phyloP scores from a whole-genome alignment of 192 early-diverging fungal genomes.

The Rhizophagus sp. region DNA sequence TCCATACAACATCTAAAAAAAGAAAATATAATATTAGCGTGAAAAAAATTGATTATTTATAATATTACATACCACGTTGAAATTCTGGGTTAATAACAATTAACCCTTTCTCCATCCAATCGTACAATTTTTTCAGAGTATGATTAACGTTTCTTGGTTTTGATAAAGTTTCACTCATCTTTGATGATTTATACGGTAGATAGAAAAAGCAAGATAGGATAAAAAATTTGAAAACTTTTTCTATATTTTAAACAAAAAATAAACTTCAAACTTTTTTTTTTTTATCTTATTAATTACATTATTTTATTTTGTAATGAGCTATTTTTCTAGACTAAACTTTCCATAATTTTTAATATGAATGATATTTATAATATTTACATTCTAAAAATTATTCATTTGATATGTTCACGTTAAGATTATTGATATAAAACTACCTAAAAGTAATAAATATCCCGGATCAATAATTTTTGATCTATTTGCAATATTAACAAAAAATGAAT shows the following conservation, averaged over 20 bases:
- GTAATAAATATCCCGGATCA: background rate
- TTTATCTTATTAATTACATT: no score
- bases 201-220: background rate
- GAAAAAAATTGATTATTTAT: no score
- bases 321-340: no score
- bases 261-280: no score
- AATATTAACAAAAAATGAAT: background rate
- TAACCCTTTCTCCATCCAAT: background rate
- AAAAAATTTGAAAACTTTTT: background rate
- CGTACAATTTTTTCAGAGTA: constrained; percentile 6
- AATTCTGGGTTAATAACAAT: constrained; percentile 6
- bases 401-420: background rate
- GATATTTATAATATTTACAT: no score
- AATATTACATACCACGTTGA: background rate
- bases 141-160: constrained; percentile 22
- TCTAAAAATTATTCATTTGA: no score
- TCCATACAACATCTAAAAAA: background rate
- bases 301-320: no score
- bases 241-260: no score
- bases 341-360: no score
- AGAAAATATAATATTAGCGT: background rate
- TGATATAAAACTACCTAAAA: background rate
- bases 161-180: background rate
- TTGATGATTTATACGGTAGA: background rate
- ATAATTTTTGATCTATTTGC: background rate